These are phyloP conservation scores for Didymellaceae sp. DNA, from an alignment of 2,329 filamentous ascomycete genomes.

Conservation along the genomic window DNA sequence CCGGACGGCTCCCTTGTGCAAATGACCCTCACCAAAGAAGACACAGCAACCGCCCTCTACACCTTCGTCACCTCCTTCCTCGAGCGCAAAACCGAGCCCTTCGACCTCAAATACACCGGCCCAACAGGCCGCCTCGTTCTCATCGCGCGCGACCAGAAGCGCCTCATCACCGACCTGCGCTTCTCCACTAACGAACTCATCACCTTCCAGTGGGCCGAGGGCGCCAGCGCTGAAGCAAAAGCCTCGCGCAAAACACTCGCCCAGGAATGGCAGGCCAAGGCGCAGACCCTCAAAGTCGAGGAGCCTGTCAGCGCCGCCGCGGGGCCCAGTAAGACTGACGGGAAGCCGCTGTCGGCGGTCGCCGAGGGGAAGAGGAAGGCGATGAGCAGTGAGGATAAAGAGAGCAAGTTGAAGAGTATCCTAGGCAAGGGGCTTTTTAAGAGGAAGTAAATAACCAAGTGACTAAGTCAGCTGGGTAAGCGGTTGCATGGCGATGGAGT, in stretches of 20 bases:
- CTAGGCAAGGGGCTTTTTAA: constrained; percentile 47
- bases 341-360: constrained; percentile 24
- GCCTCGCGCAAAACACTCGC: constrained; percentile 65
- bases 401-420: constrained; percentile 50
- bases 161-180: constrained; percentile 74
- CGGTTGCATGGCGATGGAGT: constrained; percentile 6
- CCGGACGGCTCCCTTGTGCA: constrained; percentile 84
- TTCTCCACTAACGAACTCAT: constrained; percentile 75
- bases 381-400: constrained; percentile 46
- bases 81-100: constrained; percentile 67
- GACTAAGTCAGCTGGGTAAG: too few species aligned
- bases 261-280: constrained; percentile 63
- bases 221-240: constrained; percentile 63
- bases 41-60: constrained; percentile 77
- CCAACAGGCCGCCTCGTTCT: constrained; percentile 56
- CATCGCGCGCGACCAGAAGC: constrained; percentile 56
- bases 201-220: constrained; percentile 76
- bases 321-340: constrained; percentile 12
- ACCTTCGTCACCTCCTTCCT: constrained; percentile 76
- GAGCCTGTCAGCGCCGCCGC: constrained; percentile 46
- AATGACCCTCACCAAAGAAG: constrained; percentile 70
- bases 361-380: constrained; percentile 43
- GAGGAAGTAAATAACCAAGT: constrained; percentile 36
- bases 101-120: constrained; percentile 72
- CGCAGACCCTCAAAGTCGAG: constrained; percentile 71